Percentiles rank a stretch among this genome's conserved stretches.
Evolutionary conservation across 345 rosid species (phyloP).

Genomic region (Pistacia integerrima): DNA sequence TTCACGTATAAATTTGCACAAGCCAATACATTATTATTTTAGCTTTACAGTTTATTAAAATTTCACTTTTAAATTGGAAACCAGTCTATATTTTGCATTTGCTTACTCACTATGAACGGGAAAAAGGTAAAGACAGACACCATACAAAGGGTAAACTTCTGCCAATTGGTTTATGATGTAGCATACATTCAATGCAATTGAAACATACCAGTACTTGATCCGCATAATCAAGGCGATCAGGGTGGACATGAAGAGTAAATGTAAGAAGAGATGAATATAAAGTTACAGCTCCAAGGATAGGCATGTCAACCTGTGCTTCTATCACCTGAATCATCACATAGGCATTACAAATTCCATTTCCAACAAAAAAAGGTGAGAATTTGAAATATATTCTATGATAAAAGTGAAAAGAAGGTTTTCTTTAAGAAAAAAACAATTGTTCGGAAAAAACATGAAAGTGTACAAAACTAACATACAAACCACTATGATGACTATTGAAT

Average conservation of each 20-base stretch:
- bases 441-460: not conserved
- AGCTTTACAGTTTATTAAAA: not conserved
- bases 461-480: not conserved
- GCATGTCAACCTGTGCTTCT: conserved; percentile 96
- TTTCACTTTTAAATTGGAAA: not conserved
- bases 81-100: not conserved
- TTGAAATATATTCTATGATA: not conserved
- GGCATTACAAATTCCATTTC: conserved; percentile 9
- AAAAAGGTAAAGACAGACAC: conserved; percentile 6
- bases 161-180: conserved; percentile 5
- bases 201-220: conserved; percentile 95
- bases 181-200: conserved; percentile 3
- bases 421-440: not conserved
- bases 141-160: not conserved
- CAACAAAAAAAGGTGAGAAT: not conserved
- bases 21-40: not conserved
- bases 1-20: not conserved
- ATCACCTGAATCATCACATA: conserved; percentile 65
- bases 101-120: not conserved
- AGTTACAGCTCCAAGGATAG: conserved; percentile 86
- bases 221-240: conserved; percentile 97
- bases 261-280: conserved; percentile 96
- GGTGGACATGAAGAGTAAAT: conserved; percentile 97
- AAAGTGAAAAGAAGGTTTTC: not conserved
- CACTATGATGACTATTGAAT: not conserved